Evolutionary conservation across 148 eudicot genomes (phyloP).

Genomic region (Selenicereus undatus): DNA sequence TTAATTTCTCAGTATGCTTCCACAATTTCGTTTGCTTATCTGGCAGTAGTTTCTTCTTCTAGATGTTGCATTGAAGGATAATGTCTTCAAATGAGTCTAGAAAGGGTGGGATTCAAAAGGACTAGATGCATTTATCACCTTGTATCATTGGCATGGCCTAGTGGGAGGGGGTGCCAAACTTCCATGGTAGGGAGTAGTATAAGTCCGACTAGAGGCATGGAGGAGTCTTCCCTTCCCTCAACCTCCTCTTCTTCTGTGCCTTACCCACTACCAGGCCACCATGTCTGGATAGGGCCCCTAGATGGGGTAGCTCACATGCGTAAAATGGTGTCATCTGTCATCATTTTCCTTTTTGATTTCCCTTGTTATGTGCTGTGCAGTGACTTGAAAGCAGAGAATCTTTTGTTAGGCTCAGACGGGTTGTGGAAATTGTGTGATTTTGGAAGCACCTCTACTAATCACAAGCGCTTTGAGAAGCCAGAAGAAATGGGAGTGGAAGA

Average conservation of each 20-base stretch:
- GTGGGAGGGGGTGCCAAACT: background rate
- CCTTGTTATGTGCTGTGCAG: constrained; percentile 30
- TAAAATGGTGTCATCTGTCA: background rate
- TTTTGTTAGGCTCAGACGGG: constrained; percentile 87
- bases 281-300: background rate
- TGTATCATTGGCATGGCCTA: background rate
- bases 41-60: background rate
- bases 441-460: constrained; percentile 94
- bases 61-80: background rate
- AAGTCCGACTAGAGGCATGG: background rate
- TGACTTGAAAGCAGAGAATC: constrained; percentile 96
- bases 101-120: background rate
- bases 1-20: background rate
- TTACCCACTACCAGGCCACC: background rate
- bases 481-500: constrained; percentile 99
- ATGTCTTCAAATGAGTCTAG: background rate
- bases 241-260: background rate
- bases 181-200: background rate
- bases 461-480: constrained; percentile 87
- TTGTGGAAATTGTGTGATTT: constrained; percentile 96
- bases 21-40: background rate
- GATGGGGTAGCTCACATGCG: background rate
- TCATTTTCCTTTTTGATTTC: constrained; percentile 5
- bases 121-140: background rate
- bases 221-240: background rate